Conservation (phyloP, 108 stramenopile species). For the Epithemia pelagica region DNA sequence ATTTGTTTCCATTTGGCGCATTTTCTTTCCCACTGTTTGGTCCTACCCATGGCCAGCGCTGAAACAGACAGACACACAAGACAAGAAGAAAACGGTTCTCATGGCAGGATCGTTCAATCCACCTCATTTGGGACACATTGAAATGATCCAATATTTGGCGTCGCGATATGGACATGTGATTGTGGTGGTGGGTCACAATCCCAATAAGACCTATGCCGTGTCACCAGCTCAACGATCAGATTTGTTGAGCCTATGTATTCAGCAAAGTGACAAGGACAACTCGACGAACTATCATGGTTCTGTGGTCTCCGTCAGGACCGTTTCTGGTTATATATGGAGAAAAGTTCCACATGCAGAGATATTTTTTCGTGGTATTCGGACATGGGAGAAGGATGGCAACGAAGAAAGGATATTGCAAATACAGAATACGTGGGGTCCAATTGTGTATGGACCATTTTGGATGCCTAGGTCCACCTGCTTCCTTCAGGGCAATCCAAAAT, state of each 20-base stretch:
- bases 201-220: slow-evolving; percentile 68
- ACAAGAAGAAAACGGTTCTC: slow-evolving; percentile 33
- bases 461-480: slow-evolving; percentile 67
- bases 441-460: slow-evolving; percentile 42
- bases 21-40: background rate
- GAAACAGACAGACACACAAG: background rate
- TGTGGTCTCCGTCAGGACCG: background rate
- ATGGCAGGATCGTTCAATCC: slow-evolving; percentile 85
- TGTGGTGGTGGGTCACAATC: slow-evolving; percentile 74
- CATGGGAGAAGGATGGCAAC: slow-evolving; percentile 72
- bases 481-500: slow-evolving; percentile 74
- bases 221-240: slow-evolving; percentile 55
- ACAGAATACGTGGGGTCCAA: slow-evolving; percentile 57
- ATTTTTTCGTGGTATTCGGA: slow-evolving; percentile 80
- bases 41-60: background rate
- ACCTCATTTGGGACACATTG: slow-evolving; percentile 75
- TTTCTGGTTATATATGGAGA: slow-evolving; percentile 75
- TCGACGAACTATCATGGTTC: background rate
- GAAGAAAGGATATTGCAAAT: slow-evolving; percentile 69
- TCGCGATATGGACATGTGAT: slow-evolving; percentile 56
- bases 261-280: background rate
- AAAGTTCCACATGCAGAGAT: slow-evolving; percentile 40
- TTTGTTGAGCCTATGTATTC: slow-evolving; percentile 21
- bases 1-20: background rate
- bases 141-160: slow-evolving; percentile 69